Percentiles rank a stretch among this genome's conserved stretches.
phyloP scores from a whole-genome alignment of 1,284 basidiomycete genomes.

The Exobasidium rhododendri region DNA sequence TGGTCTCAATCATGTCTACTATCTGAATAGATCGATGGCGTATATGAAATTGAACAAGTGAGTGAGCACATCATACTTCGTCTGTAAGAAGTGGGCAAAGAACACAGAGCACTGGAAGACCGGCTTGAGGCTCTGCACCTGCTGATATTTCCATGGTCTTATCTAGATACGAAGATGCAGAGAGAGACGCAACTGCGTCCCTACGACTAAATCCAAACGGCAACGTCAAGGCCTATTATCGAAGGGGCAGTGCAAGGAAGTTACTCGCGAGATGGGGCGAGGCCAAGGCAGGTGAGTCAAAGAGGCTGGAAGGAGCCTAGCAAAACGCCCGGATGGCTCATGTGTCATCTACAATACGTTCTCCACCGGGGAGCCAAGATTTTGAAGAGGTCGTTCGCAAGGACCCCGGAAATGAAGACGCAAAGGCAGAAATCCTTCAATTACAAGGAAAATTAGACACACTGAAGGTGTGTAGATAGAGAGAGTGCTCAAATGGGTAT shows the following conservation, averaged over 20 bases:
- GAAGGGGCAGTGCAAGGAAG: slow-evolving; percentile 3
- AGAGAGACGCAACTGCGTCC: slow-evolving; percentile 1
- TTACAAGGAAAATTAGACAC: too few species aligned
- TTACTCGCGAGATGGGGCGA: background rate
- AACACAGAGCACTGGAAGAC: too few species aligned
- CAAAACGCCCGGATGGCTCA: too few species aligned
- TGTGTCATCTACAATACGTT: too few species aligned
- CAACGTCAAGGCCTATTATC: background rate
- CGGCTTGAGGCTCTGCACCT: too few species aligned
- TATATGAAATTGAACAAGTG: slow-evolving; percentile 5
- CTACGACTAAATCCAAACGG: background rate
- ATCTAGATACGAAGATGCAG: slow-evolving; percentile 7
- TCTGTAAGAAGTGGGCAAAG: too few species aligned
- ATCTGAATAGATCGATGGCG: slow-evolving; percentile 4
- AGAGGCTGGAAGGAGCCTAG: too few species aligned
- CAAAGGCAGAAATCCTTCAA: background rate
- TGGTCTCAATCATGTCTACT: background rate
- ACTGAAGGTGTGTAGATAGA: too few species aligned
- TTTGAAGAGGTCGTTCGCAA: background rate
- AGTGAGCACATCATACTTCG: background rate
- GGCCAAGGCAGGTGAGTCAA: background rate
- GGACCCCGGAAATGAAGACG: background rate
- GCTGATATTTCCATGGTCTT: background rate
- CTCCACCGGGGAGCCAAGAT: background rate
- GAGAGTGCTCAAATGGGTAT: too few species aligned